Base-by-base conservation (phyloP, 2,329 filamentous ascomycete species). In the Nothopassalora personata region DNA sequence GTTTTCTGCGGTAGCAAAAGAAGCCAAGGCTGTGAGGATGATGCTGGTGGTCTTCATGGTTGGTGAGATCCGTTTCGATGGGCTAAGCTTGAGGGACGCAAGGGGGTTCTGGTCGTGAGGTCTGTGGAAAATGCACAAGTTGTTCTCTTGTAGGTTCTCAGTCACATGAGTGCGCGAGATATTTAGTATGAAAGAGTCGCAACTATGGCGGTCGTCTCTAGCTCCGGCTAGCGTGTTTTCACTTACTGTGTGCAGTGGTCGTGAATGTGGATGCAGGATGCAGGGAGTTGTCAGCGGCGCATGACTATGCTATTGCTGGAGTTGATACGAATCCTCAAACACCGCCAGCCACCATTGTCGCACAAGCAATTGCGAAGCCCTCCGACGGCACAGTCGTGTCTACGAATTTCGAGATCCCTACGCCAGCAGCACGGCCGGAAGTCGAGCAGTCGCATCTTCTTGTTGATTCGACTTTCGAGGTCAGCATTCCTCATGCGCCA, bases 11-110 rank as follows among this genome's bases (percentile, higher is more conserved):
- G 43, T 33, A 3, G 46, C 19, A 47, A 60, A 13, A 52, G 31
- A 34, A 11, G 7, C 33, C 27, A 31, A 18, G 18, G 30, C 34
- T 5, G 47, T 34, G 54, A 47, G 39, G 9, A 47, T 18, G 11
- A 30, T 18, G 39, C 13, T 31, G 11, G n/a, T 48, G 23, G 43
- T 28, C 39, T 55, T 55, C 53, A 55, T 55, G 36, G 53, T 47
- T 47, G 39, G 10, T 19, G 10, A 8, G 50, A 18, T 1, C 23
- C 6, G 5, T 53, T 8, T n/a, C n/a, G 15, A 15, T 9, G 5
- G n/a, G 39, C 15, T 43, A 18, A 43, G 39, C 39, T 43, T 43
- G 18, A 18, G 39, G 39, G 39, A n/a, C 18, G 39, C 39, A 43
- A 43, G 39, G 39, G 15, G 39, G 34, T 11, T 15, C n/a, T 15